Base-by-base conservation (phyloP, 1,284 basidiomycete genomes). In the Rhodotorula glutinis region DNA sequence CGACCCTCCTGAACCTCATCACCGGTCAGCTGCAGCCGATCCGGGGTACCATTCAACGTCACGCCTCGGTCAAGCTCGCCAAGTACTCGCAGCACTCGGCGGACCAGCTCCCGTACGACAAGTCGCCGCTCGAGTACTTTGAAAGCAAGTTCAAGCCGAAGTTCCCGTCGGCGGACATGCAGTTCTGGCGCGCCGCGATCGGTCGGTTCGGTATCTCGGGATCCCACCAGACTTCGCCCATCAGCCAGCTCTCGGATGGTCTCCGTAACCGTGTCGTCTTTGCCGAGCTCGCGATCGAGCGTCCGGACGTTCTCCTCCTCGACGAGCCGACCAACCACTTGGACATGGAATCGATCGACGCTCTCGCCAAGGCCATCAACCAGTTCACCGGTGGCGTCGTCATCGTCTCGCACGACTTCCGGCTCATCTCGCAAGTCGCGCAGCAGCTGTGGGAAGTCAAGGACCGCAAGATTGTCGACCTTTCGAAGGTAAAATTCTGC, bases 391-490 rank as follows among this genome's bases (percentile, higher is more conserved):
- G 96, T 69, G 95, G 95, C 78, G 96, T 98, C 59, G 95, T 96
- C 70, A 95, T 96, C 77, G 92, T 96, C 71, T 95, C 92, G 55
- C 93, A 96, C 83, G 92, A 96, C 80, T 96, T 96, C 88, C 67
- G 70, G 53, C 64, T 69, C 41, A 69, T 69, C 49, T 69, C 89
- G 62, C 93, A 96, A 81, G 92, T 96, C 55, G 93, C 92, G 62
- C 89, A 98, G 78, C 94, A 98, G 79, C 86, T 98, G 17, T 98
- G 95, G 95, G 95, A 98, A 81, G 95, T 98, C 67, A 92, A 92
- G 79, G 85, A 93, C 79, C 88, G 89, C 80, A 92, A 91, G 79
- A 94, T 98, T 79, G 86, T 86, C 80, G 97, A 98, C 82, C 81
- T 98, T 72, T 90, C 92, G 40, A 93, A 84, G 43, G 43, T 44